These are phyloP conservation scores for Capsicum chinense DNA, from an alignment of 257 asterid genomes.

Conservation along the genomic window DNA sequence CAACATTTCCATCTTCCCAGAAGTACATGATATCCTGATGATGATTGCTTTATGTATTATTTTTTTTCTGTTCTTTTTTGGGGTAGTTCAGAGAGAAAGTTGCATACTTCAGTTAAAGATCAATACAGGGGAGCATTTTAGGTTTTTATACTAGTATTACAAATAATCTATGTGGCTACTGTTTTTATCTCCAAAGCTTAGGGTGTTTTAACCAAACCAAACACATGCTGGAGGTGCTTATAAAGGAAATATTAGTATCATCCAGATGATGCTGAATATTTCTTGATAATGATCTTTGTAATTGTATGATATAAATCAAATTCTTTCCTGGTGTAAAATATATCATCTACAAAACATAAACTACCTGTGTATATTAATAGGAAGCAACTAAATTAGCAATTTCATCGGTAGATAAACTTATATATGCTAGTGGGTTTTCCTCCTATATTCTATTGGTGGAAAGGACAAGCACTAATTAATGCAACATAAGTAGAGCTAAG, in stretches of 20 bases:
- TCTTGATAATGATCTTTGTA: constrained; percentile 1
- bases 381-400: constrained; percentile 1
- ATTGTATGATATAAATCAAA: not conserved
- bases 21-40: not conserved
- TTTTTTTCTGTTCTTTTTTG: not conserved
- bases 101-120: constrained; percentile 12
- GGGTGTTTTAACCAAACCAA: not conserved
- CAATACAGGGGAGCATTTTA: not conserved
- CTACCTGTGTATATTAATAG: not conserved
- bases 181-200: not conserved
- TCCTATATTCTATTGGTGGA: not conserved
- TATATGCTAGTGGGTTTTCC: not conserved
- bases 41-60: not conserved
- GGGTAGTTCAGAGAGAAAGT: not conserved
- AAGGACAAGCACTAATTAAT: not conserved
- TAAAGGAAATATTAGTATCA: constrained; percentile 19
- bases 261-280: not conserved
- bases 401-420: not conserved
- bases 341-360: not conserved
- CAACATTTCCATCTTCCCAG: not conserved
- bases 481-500: constrained; percentile 1
- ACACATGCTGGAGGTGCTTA: not conserved
- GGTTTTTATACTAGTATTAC: not conserved
- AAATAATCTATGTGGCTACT: not conserved
- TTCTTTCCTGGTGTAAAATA: not conserved